Evolutionary conservation across 1,284 basidiomycete species (phyloP).

Genomic region (Schizophyllum amplum): DNA sequence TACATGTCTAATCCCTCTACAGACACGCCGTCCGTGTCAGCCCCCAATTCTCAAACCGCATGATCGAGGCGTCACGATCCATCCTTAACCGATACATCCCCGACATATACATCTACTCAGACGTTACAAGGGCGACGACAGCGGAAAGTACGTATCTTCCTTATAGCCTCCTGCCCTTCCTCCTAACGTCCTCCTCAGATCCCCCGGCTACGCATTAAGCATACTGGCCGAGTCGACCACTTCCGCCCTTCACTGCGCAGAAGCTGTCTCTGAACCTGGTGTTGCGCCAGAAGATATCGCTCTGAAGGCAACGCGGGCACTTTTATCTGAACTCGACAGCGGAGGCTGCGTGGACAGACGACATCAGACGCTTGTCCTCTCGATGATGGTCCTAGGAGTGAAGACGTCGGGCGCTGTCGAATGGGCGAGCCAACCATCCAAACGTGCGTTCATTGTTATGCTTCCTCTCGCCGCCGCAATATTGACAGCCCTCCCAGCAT

Average conservation of each 20-base stretch:
- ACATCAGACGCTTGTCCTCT: conserved; percentile 83
- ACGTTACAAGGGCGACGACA: conserved; percentile 98
- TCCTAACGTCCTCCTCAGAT: conserved; percentile 40
- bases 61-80: conserved; percentile 91
- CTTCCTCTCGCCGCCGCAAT: conserved; percentile 5
- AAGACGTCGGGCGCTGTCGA: conserved; percentile 87
- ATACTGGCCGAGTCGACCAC: conserved; percentile 92
- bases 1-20: not conserved
- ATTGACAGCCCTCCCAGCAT: conserved; percentile 42
- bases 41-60: conserved; percentile 95
- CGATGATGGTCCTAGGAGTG: conserved; percentile 92
- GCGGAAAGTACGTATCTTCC: conserved; percentile 69
- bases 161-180: not conserved
- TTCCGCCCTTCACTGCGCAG: conserved; percentile 80
- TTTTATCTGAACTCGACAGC: conserved; percentile 72
- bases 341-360: conserved; percentile 90
- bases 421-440: conserved; percentile 78
- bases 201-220: conserved; percentile 91
- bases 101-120: conserved; percentile 97
- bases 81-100: conserved; percentile 95
- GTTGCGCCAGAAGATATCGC: conserved; percentile 92
- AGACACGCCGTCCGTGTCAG: conserved; percentile 93
- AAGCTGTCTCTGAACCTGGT: conserved; percentile 74
- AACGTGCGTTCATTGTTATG: conserved; percentile 50
- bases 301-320: conserved; percentile 64